Evolutionary conservation across 2,329 filamentous ascomycete species (phyloP), one percentile per base, ranked within the genome.

Genomic region (Diaporthe sp.): DNA sequence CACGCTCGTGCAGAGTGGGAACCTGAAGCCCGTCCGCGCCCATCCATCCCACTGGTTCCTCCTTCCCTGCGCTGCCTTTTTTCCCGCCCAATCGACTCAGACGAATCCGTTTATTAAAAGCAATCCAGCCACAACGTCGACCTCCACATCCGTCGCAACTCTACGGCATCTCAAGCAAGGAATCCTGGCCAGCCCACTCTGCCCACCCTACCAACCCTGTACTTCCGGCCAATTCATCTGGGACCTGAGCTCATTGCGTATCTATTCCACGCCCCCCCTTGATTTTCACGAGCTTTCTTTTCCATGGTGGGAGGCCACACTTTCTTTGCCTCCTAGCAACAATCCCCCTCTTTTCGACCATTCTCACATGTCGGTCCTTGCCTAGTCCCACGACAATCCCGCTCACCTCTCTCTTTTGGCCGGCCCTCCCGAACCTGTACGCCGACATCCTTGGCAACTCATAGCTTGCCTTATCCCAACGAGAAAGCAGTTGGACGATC

Each of bases 21-120:
- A 71, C 53, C 51, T 46, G 28, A 53, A 71, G 31, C 67, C 37
- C 68, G n/a, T 17, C 59, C 58, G n/a, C 57, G 46, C n/a, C 37
- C 59, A 25, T 39, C 44, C 31, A 51, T 73, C 57, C 70, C 53
- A n/a, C 70, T 51, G 58, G 59, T 39, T 65, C 58, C 46, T 65
- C 49, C 70, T 73, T 73, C 55, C 70, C 70, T 73, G 70, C 70
- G 25, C 44, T 73, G 70, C 58, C 70, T 44, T 65, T 46, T 55
- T 44, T 17, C 59, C 9, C 39, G 70, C 70, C 70, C 70, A 73
- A 73, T 73, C 70, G 31, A 19, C 51, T 9, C 58, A 28, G 39
- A 34, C 70, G 19, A 62, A 42, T 31, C 34, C 70, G 58, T 73
- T 73, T 73, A 73, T 73, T 65, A 55, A 65, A 73, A 65, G 70